A percentile compares a stretch with the other conserved stretches of the same genome.
Conservation (phyloP, 176 grass and related monocot species). For the Olyra latifolia region DNA sequence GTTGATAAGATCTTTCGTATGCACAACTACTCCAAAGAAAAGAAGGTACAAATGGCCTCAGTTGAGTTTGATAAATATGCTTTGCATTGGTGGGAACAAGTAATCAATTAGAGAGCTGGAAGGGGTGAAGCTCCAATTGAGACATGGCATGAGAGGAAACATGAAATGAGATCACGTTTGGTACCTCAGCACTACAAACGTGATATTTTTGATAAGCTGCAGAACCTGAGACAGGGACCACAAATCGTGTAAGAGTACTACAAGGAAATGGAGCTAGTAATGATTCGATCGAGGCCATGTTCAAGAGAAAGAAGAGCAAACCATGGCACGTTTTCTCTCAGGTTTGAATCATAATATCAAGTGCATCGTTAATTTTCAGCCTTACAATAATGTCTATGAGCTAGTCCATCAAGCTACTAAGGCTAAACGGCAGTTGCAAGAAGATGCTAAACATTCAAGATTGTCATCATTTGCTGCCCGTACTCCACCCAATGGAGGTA, state of each 20-base stretch:
- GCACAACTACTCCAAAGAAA: not conserved
- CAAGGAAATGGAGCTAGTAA: too few species aligned
- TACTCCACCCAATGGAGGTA: not conserved
- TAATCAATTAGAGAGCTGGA: not conserved
- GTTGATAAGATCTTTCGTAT: not conserved
- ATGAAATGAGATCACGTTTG: too few species aligned
- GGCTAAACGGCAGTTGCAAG: too few species aligned
- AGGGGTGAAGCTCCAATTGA: too few species aligned
- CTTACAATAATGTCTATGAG: too few species aligned
- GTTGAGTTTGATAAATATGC: not conserved
- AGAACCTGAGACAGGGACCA: not conserved
- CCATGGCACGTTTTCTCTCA: not conserved
- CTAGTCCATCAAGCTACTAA: too few species aligned
- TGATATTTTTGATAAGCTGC: too few species aligned
- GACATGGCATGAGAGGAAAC: not conserved
- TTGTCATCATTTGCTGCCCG: not conserved
- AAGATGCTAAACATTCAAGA: too few species aligned
- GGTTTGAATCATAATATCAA: not conserved
- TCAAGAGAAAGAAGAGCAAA: too few species aligned
- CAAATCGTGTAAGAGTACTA: not conserved
- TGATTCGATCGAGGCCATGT: too few species aligned
- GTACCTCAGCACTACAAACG: not conserved
- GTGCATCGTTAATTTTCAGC: not conserved
- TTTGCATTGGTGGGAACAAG: not conserved
- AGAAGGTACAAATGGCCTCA: not conserved